phyloP scores from a whole-genome alignment of 129 eudicot species.

The Centella asiatica region DNA sequence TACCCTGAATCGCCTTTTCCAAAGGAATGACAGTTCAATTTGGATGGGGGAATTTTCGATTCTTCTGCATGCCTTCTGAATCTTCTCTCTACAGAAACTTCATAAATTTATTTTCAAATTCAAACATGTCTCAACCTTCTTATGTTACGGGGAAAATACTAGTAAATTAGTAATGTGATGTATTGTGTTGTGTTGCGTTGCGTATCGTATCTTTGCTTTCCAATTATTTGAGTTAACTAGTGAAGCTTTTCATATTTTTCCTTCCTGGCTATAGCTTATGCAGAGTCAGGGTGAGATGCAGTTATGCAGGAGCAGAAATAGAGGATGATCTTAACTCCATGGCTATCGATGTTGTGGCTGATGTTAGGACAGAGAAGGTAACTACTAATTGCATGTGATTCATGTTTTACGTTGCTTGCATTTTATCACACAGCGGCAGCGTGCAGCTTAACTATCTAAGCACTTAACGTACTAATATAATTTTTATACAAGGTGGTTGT shows the following conservation, averaged over 20 bases:
- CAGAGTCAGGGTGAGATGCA: constrained; percentile 47
- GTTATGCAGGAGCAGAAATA: constrained; percentile 51
- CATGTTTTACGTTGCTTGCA: constrained; percentile 2
- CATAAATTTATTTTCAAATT: background rate
- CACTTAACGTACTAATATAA: constrained; percentile 6
- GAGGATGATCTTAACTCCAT: constrained; percentile 38
- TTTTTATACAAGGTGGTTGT: constrained; percentile 61
- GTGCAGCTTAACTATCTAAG: background rate
- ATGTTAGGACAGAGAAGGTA: constrained; percentile 82
- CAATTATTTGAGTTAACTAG: background rate
- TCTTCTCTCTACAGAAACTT: background rate
- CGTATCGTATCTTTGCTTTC: background rate
- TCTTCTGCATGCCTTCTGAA: background rate
- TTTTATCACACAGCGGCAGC: background rate
- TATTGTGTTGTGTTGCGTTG: background rate
- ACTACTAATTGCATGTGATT: constrained; percentile 15
- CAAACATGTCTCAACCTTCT: background rate
- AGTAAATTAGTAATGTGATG: background rate
- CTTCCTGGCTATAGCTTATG: constrained; percentile 29
- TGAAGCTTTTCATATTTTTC: constrained; percentile 3
- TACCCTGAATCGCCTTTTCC: background rate
- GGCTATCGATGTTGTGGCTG: constrained; percentile 77
- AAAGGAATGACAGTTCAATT: background rate
- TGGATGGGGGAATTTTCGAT: background rate
- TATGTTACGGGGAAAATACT: background rate